Evolutionary conservation across 805 yeast species (phyloP), one percentile per base, ranked within the genome.

Genomic region (Vanderwaltozyma verrucispora): DNA sequence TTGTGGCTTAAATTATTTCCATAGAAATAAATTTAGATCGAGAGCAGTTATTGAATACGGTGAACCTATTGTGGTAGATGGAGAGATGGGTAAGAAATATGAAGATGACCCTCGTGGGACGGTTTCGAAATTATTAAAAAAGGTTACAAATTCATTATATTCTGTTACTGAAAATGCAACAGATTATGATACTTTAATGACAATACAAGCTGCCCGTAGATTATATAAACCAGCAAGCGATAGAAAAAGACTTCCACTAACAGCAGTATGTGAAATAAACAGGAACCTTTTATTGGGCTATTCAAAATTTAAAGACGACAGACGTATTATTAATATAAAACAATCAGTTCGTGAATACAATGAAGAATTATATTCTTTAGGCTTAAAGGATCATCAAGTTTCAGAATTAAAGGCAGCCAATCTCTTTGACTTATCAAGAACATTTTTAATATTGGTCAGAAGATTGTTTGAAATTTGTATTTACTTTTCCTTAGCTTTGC

Each of bases 21-120:
- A 85, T 55, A 84, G 96, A 23, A 85, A 89, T 62, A 85, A 84
- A 56, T 89, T 89, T 63, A 72, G 98, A 57, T 84, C 95, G 9
- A 71, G 97, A 50, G 96, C 96, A 2, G 95, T 88, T 9, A 39
- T 92, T 36, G 97, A 89, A 62, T 89, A 84, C 61, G 97, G 97
- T 21, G 66, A 76, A 34, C 96, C 97, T 1, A 77, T 89, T 38
- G 77, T 74, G 35, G 77, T 89, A 21, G 65, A 69, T 28, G 60
- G 65, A 6, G 72, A 68, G 37, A 66, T 85, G 50, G 88, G 87
- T 5, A 64, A 64, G 27, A 67, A 67, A 49, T 89, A 92, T 58
- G 57, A 68, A 18, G 75, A 72, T 24, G 74, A 80, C 12, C 80
- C 85, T 33, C 72, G 82, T 45, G 87, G 74, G 35, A 80, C 95